Percentiles rank a stretch among this genome's conserved stretches.
phyloP scores from a whole-genome alignment of 345 rosid genomes.

The Eucalyptus shirleyi region DNA sequence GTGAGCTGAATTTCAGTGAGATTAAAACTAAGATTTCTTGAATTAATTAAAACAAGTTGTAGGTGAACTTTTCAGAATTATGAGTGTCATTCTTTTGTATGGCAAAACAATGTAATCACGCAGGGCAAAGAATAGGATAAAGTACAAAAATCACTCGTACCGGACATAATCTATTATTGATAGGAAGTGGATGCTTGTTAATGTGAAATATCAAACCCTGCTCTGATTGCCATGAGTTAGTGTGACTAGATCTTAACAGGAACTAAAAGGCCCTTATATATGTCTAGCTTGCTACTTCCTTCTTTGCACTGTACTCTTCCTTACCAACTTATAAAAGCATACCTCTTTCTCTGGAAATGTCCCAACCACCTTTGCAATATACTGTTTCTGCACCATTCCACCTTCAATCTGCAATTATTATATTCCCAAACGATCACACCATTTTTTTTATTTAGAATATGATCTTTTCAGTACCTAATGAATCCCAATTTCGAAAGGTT shows the following conservation, averaged over 20 bases:
- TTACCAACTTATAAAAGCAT: background rate
- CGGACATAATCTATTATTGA: background rate
- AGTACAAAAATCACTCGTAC: background rate
- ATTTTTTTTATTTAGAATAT: background rate
- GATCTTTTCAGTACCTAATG: background rate
- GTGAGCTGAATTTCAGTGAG: background rate
- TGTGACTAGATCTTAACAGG: background rate
- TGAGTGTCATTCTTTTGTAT: background rate
- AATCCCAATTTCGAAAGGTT: background rate
- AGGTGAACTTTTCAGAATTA: background rate
- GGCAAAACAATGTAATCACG: background rate
- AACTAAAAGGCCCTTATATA: background rate
- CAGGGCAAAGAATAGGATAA: background rate
- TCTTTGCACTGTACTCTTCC: background rate
- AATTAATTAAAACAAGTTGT: background rate
- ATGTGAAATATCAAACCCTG: background rate
- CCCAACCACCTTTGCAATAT: conserved; percentile 70
- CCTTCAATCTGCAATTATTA: conserved; percentile 56
- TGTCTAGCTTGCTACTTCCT: background rate
- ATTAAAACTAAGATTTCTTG: background rate
- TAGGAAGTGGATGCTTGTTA: background rate
- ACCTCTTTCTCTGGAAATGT: conserved; percentile 80
- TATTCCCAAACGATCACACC: background rate
- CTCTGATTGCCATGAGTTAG: background rate
- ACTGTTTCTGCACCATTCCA: conserved; percentile 62